Conservation (phyloP, 140 eudicot species). For the Bidens hawaiensis region DNA sequence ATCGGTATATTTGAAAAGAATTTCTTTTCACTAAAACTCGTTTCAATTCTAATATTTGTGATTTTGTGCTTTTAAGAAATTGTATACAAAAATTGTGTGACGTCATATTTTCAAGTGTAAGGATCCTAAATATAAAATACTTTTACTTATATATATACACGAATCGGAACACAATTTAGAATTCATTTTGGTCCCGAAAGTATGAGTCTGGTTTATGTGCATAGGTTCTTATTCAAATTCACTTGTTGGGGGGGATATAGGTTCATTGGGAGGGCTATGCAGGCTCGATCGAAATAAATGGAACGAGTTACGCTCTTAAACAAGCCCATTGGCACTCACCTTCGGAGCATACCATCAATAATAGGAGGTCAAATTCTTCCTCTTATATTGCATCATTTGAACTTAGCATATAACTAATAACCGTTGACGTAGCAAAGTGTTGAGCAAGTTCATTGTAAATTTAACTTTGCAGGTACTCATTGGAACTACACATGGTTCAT, state of each 20-base stretch:
- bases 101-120: too few relatives aligned
- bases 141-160: too few relatives aligned
- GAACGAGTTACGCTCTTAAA: conserved; percentile 30
- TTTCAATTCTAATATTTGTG: too few relatives aligned
- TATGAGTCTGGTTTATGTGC: too few relatives aligned
- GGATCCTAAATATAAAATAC: too few relatives aligned
- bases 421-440: background rate
- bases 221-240: background rate
- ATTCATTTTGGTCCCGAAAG: too few relatives aligned
- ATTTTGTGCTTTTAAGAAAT: too few relatives aligned
- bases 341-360: conserved; percentile 55
- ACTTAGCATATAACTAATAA: background rate
- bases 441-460: background rate
- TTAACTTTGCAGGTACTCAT: conserved; percentile 33
- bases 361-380: conserved; percentile 30
- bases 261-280: conserved; percentile 52
- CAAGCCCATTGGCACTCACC: conserved; percentile 77
- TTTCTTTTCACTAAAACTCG: too few relatives aligned
- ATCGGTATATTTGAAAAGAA: too few relatives aligned
- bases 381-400: background rate
- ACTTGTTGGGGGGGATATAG: conserved; percentile 12
- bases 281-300: conserved; percentile 40
- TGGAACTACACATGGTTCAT: conserved; percentile 78
- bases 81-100: too few relatives aligned
- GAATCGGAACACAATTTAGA: too few relatives aligned